Conservation (phyloP, 108 stramenopile species). For the Bacterosira constricta region DNA sequence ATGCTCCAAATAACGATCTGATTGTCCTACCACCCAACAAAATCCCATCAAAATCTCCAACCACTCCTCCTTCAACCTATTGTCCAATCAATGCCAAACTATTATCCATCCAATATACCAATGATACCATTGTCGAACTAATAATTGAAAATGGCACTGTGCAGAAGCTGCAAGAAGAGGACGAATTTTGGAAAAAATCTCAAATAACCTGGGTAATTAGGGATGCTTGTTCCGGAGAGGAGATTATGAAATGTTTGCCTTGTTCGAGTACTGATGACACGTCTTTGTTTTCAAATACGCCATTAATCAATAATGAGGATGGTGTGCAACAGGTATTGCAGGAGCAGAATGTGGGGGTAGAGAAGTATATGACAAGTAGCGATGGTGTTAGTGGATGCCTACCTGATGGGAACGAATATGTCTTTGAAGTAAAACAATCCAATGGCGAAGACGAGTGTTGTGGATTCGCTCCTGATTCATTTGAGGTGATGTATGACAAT, state of each 20-base stretch:
- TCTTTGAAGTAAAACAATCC: constrained; percentile 24
- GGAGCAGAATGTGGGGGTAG: neutral
- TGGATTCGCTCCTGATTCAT: constrained; percentile 25
- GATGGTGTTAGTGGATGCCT: constrained; percentile 11
- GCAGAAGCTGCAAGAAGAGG: neutral
- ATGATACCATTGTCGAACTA: too few relatives aligned
- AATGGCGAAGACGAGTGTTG: constrained; percentile 20
- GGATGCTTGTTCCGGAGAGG: constrained; percentile 30
- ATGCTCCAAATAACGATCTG: too few relatives aligned
- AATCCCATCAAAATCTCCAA: neutral
- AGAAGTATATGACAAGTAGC: neutral
- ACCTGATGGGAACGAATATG: constrained; percentile 12
- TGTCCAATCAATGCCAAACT: neutral
- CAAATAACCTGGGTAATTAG: constrained; percentile 23
- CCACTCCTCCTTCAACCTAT: neutral
- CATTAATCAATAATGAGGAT: neutral
- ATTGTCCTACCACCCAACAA: too few relatives aligned
- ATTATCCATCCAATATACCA: neutral
- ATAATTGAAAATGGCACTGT: too few relatives aligned
- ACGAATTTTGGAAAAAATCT: neutral
- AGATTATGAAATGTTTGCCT: constrained; percentile 27
- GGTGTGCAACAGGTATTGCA: neutral
- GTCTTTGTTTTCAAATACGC: neutral
- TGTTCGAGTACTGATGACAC: neutral
- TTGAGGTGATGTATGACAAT: constrained; percentile 6